Base-by-base conservation (phyloP, 148 eudicot genomes). In the Euryodendron excelsum region DNA sequence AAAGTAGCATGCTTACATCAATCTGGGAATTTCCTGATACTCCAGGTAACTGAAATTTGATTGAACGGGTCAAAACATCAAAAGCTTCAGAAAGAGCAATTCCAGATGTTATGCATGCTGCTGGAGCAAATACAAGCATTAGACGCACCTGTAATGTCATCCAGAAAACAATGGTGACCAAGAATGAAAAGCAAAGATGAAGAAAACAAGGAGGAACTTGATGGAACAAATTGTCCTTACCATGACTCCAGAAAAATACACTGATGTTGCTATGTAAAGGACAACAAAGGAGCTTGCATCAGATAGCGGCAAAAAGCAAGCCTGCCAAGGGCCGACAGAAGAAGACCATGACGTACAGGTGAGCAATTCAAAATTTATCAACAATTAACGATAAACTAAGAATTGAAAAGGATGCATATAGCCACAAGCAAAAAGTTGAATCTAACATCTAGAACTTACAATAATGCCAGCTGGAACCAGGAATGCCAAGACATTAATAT, bases 111-210 rank as follows among this genome's bases (percentile, higher is more conserved):
- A 96, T 96, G 84, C 97, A 96, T 83, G 99, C 99, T 63, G 99
- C 99, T 58, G 98, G 98, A 64, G 99, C 99, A 84, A 96, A 86
- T 53, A 96, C 99, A 84, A 96, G 98, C 99, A 96, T 96, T 79
- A 96, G 86, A 0, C 99, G 98, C 73, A 93, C 99, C 99, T 96
- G 80, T 41, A 76, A 72, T 62, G 72, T 76, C 70, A 55, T 20
- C 27, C 47, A 15, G 77, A 72, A 53, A 50, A 63, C 36, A 68
- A 47, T 55, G 61, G 52, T 62, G 59, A 45, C 5, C 45, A 56
- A 21, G 61, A 33, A 59, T 27, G 59, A 41, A 64, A 62, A 45
- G 53, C 2, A 25, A 52, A 66, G 78, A 34, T 47, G 50, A 33
- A 33, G 69, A 60, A 68, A 62, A 39, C 17, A 58, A 31, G 0